Conservation (phyloP, 2,329 filamentous ascomycete genomes). For the Hypocrella siamensis region DNA sequence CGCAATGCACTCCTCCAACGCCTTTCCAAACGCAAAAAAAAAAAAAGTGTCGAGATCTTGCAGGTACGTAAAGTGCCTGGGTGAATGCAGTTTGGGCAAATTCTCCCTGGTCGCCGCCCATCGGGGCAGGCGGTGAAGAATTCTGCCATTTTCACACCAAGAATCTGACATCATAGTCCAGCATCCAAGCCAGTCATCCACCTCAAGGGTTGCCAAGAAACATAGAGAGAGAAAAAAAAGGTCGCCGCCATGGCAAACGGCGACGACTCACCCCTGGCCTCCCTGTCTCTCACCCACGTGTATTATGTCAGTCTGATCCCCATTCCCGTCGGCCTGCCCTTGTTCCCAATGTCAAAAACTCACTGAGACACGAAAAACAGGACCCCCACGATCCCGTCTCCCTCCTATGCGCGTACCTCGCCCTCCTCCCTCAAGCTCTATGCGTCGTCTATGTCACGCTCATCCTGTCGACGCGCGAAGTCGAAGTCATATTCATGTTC, state of each 20-base stretch:
- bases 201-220: too few species aligned
- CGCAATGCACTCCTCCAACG: too few species aligned
- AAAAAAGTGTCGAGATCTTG: too few species aligned
- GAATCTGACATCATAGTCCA: not conserved
- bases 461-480: slow-evolving; percentile 80
- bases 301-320: slow-evolving; percentile 58
- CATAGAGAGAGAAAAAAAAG: too few species aligned
- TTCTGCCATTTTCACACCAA: not conserved
- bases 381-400: slow-evolving; percentile 76
- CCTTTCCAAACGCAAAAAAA: too few species aligned
- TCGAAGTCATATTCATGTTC: slow-evolving; percentile 81
- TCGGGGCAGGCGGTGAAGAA: slow-evolving; percentile 3
- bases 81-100: too few species aligned
- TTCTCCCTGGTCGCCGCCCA: not conserved
- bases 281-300: slow-evolving; percentile 86
- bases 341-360: not conserved
- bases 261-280: slow-evolving; percentile 51
- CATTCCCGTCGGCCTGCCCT: slow-evolving; percentile 1
- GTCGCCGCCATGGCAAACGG: slow-evolving; percentile 12
- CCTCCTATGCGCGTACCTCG: slow-evolving; percentile 81
- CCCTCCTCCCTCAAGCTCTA: slow-evolving; percentile 81
- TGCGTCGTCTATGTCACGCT: slow-evolving; percentile 82
- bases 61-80: too few species aligned
- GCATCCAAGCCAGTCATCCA: too few species aligned
- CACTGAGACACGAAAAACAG: slow-evolving; percentile 26